Evolutionary conservation across 768 basidiomycete genomes (phyloP).

Genomic region (Amanita exitialis): DNA sequence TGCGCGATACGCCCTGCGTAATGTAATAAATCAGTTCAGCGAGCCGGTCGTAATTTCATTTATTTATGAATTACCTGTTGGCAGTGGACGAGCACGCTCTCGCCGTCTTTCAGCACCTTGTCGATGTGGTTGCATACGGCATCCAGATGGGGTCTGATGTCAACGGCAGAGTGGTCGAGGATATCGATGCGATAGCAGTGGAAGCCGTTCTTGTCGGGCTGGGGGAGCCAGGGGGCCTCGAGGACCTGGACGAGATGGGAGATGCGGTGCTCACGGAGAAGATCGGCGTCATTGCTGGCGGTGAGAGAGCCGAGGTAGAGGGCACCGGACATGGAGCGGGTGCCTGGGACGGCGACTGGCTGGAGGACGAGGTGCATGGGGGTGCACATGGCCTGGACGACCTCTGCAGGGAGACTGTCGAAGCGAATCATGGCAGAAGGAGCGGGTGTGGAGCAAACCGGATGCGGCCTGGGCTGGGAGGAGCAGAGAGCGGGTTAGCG

Average conservation of each 20-base stretch:
- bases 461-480: neutral
- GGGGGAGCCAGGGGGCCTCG: slow-evolving; percentile 53
- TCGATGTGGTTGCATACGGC: slow-evolving; percentile 61
- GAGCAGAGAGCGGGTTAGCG: neutral
- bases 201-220: slow-evolving; percentile 32
- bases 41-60: too few relatives aligned
- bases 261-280: slow-evolving; percentile 38
- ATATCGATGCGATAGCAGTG: slow-evolving; percentile 60
- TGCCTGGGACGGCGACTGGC: slow-evolving; percentile 20
- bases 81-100: slow-evolving; percentile 70
- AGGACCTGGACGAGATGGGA: slow-evolving; percentile 53
- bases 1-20: slow-evolving; percentile 75
- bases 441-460: too few relatives aligned
- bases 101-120: slow-evolving; percentile 43
- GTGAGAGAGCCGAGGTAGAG: slow-evolving; percentile 62
- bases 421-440: slow-evolving; percentile 66
- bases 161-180: slow-evolving; percentile 48
- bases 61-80: too few relatives aligned
- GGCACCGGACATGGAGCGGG: slow-evolving; percentile 27
- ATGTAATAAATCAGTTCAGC: too few relatives aligned
- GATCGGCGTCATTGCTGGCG: slow-evolving; percentile 44
- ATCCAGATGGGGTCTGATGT: slow-evolving; percentile 61
- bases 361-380: slow-evolving; percentile 70
- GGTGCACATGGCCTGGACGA: slow-evolving; percentile 78
- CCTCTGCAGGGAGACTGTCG: slow-evolving; percentile 63